Evolutionary conservation across 2,329 filamentous ascomycete genomes (phyloP).

Genomic region (Neurospora sp.): DNA sequence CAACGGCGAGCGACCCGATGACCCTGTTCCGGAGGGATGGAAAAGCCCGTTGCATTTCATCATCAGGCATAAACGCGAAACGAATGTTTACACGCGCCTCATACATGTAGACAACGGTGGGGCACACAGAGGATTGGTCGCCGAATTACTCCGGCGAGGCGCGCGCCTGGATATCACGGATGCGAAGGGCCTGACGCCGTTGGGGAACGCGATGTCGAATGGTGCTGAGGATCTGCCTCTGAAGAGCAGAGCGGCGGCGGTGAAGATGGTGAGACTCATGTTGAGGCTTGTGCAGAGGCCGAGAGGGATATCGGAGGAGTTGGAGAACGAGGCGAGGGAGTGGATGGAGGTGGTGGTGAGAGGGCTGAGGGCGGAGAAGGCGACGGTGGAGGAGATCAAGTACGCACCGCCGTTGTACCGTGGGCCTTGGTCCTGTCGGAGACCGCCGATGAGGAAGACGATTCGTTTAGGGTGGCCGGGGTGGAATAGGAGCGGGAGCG

Average conservation of each 20-base stretch:
- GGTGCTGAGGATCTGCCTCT: rapidly evolving
- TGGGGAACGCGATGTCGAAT: not conserved
- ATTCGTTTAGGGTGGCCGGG: not conserved
- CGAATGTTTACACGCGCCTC: too few species aligned
- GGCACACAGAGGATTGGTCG: not conserved
- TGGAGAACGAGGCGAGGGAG: not conserved
- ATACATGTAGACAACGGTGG: not conserved
- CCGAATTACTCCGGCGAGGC: not conserved
- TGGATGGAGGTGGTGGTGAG: not conserved
- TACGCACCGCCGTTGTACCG: not conserved
- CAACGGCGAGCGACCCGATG: not conserved
- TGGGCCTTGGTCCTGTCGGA: not conserved
- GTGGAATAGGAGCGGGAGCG: not conserved
- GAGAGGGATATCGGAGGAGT: not conserved
- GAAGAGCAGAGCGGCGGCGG: not conserved
- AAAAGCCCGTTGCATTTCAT: not conserved
- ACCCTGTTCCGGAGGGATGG: not conserved
- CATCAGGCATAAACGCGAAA: not conserved
- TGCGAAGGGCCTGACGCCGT: rapidly evolving
- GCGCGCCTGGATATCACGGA: not conserved
- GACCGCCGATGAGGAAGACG: not conserved
- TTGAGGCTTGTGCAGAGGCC: not conserved
- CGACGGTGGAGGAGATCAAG: not conserved
- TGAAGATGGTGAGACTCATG: not conserved
- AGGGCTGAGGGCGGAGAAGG: not conserved